Conservation (phyloP, 2,329 filamentous ascomycete species). For the Ophiocordyceps polyrhachis-furcata region DNA sequence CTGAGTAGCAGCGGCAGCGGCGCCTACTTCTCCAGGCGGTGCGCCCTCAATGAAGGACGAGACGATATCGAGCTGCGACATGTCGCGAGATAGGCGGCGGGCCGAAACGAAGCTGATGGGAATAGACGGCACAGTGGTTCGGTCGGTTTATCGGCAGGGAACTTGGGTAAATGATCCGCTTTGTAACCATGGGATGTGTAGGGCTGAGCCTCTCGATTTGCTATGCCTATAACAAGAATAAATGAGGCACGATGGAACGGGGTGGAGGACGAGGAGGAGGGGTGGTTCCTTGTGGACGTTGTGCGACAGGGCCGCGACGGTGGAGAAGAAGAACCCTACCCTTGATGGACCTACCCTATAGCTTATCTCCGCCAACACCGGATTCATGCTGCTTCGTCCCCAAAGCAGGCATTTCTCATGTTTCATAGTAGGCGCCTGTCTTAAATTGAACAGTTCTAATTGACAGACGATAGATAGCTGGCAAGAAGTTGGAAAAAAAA, state of each 20-base stretch:
- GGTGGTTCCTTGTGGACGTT: too few relatives aligned
- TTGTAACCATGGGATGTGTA: background rate
- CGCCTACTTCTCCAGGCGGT: constrained; percentile 78
- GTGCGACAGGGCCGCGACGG: background rate
- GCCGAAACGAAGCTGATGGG: background rate
- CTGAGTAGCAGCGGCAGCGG: background rate
- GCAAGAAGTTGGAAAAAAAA: too few relatives aligned
- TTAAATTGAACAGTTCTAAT: too few relatives aligned
- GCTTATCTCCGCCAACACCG: background rate
- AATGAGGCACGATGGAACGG: background rate
- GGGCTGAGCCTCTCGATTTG: background rate
- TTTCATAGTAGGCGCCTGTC: too few relatives aligned
- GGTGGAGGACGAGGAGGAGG: background rate
- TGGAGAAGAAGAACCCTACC: background rate
- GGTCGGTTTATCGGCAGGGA: background rate
- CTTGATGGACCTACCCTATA: background rate
- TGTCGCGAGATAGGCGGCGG: constrained; percentile 3
- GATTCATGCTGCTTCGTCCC: too few relatives aligned
- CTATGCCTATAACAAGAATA: background rate
- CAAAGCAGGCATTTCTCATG: too few relatives aligned
- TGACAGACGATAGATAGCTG: too few relatives aligned
- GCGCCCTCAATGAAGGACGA: constrained; percentile 86
- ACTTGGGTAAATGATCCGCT: background rate
- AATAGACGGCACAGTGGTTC: background rate
- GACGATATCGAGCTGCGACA: constrained; percentile 27